Percentiles rank a stretch among this genome's conserved stretches.
These are phyloP conservation scores for Pseudozyma tsukubaensis DNA, from an alignment of 1,284 basidiomycete genomes.

Conservation along the genomic window DNA sequence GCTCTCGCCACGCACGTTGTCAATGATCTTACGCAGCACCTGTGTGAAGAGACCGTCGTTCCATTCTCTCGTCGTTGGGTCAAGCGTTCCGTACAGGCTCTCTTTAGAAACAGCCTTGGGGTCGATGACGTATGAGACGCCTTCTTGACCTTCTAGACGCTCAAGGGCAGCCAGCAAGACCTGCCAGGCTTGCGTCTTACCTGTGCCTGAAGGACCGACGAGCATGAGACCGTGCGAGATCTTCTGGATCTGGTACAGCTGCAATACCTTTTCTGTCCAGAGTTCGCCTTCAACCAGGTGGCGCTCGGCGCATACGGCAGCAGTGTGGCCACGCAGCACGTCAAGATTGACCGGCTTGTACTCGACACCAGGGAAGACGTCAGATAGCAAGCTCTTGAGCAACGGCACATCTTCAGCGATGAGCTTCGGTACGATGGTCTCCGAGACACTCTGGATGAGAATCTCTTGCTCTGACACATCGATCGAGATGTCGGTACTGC, in stretches of 20 bases:
- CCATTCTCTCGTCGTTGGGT: constrained; percentile 98
- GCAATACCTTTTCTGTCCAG: constrained; percentile 95
- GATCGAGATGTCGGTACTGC: constrained; percentile 22
- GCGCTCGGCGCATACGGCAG: constrained; percentile 86
- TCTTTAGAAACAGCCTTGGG: constrained; percentile 99
- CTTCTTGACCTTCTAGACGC: constrained; percentile 89
- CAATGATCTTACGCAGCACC: constrained; percentile 95
- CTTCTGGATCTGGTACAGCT: constrained; percentile 99
- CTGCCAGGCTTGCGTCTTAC: constrained; percentile 97
- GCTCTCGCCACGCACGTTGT: constrained; percentile 97
- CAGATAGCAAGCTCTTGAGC: constrained; percentile 89
- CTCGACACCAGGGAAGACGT: constrained; percentile 96
- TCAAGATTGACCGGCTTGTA: constrained; percentile 90
- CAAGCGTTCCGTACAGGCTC: constrained; percentile 94
- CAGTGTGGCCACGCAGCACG: constrained; percentile 83
- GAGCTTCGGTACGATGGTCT: constrained; percentile 97
- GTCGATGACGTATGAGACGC: constrained; percentile 95
- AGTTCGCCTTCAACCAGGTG: constrained; percentile 85
- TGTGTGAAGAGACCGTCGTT: constrained; percentile 99
- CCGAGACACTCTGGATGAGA: constrained; percentile 97
- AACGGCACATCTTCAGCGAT: constrained; percentile 97
- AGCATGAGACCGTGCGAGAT: constrained; percentile 99
- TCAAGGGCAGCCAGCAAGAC: constrained; percentile 91
- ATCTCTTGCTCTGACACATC: constrained; percentile 89
- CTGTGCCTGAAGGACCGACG: constrained; percentile 96